Evolutionary conservation across 371 early-diverging fungal species (phyloP).

Genomic region (Apophysomyces ossiformis): DNA sequence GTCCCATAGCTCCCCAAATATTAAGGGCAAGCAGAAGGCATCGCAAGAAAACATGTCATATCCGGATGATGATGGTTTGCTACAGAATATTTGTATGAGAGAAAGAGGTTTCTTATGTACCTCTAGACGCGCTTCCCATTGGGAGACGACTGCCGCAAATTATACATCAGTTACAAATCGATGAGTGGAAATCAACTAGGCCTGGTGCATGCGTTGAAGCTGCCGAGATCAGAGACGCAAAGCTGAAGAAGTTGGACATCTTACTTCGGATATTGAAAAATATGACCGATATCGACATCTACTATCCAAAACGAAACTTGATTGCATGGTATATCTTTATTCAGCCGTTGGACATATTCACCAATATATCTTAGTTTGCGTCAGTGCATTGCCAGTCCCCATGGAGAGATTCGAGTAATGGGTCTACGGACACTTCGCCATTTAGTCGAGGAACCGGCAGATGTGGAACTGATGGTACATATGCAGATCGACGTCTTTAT

Average conservation of each 20-base stretch:
- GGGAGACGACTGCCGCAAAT: conserved; percentile 41
- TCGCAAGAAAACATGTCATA: conserved; percentile 45
- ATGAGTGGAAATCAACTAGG: conserved; percentile 41
- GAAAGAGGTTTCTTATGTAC: background rate
- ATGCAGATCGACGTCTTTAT: conserved; percentile 70
- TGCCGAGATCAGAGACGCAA: conserved; percentile 34
- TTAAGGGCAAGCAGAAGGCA: conserved; percentile 43
- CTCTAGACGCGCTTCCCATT: conserved; percentile 45
- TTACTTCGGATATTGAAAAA: conserved; percentile 50
- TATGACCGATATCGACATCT: conserved; percentile 41
- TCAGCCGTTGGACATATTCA: background rate
- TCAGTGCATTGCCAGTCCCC: conserved; percentile 58
- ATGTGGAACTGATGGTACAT: conserved; percentile 51
- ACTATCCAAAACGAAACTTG: conserved; percentile 41
- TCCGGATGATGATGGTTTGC: conserved; percentile 47
- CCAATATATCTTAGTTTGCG: conserved; percentile 44
- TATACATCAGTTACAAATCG: conserved; percentile 35
- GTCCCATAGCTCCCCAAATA: conserved; percentile 41
- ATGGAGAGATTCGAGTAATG: conserved; percentile 55
- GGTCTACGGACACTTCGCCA: conserved; percentile 62
- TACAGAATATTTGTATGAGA: background rate
- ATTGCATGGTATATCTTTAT: conserved; percentile 33
- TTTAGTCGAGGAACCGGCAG: conserved; percentile 48
- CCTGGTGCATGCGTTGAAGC: conserved; percentile 19
- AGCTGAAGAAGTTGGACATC: conserved; percentile 41